Conservation (phyloP, 2,329 filamentous ascomycete genomes). For the Cucurbitaria berberidis region DNA sequence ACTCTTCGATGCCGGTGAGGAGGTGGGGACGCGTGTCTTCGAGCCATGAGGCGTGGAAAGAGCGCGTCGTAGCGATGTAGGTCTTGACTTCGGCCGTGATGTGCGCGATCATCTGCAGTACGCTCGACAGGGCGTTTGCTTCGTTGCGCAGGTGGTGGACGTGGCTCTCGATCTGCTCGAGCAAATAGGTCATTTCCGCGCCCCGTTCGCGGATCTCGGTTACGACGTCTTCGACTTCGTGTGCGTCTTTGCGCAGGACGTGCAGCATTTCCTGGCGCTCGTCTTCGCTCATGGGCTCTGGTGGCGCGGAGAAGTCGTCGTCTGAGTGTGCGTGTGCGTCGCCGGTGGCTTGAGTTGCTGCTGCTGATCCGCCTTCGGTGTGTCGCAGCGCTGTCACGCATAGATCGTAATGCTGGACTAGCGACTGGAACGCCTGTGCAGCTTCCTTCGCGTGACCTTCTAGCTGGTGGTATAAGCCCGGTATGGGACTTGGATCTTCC, state of each 20-base stretch:
- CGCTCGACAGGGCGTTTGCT: constrained; percentile 65
- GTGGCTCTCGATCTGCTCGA: constrained; percentile 67
- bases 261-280: constrained; percentile 84
- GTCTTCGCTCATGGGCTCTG: constrained; percentile 74
- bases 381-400: constrained; percentile 91
- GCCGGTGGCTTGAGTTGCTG: constrained; percentile 51
- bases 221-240: constrained; percentile 67
- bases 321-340: constrained; percentile 40
- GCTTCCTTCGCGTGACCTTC: constrained; percentile 80
- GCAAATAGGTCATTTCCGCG: constrained; percentile 76
- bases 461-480: constrained; percentile 59
- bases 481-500: constrained; percentile 50
- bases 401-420: constrained; percentile 89
- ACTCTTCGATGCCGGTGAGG: constrained; percentile 70
- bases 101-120: constrained; percentile 70
- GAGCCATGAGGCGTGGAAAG: constrained; percentile 70
- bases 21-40: constrained; percentile 75
- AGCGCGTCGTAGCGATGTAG: constrained; percentile 68
- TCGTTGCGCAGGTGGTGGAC: constrained; percentile 63
- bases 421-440: constrained; percentile 77
- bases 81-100: constrained; percentile 69
- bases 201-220: constrained; percentile 75
- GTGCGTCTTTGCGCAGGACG: constrained; percentile 75
- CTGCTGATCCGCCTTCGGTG: constrained; percentile 69
- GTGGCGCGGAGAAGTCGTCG: constrained; percentile 49